Base-by-base conservation (phyloP, 768 basidiomycete genomes). In the Sistotremastrum niveocremeum region DNA sequence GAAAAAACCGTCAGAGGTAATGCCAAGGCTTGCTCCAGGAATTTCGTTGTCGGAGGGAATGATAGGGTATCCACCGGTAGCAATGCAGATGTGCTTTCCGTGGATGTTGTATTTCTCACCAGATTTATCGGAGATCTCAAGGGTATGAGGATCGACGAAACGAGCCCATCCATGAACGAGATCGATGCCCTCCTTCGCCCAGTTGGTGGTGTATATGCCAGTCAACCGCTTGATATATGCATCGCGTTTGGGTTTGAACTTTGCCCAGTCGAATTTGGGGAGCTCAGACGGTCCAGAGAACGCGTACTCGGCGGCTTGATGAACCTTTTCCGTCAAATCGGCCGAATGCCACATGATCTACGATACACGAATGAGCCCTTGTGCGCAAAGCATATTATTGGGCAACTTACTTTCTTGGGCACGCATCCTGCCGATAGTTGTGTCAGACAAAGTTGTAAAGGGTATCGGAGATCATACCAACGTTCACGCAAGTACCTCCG, bases 331-430 rank as follows among this genome's bases (percentile, higher is more conserved):
- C 32, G 83, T 80, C 47, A 89, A 66, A 64, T 93, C 88, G 30
- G 87, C 85, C 37, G 89, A 88, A 51, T 91, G 84, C 94, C 94
- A 99, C 94, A 98, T 98, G 46, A 99, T 80, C 88, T 94, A 47
- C 45, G 48, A 33, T 44, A 36, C 9, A 39, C 20, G 20, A 20
- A 20, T 20, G 20, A 20, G 20, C 20, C 20, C 20, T 20, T 20
- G 20, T 20, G 20, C 20, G 6, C 3, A 39, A 32, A 28, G n/a
- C 7, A 34, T n/a, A 38, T 20, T 51, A 40, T 42, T 34, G 9
- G 1, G 36, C 38, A 46, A 54, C 66, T 41, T 42, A 79, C 89
- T 71, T 95, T 99, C 68, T 99, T 99, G 10, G 95, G 95, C 4
- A 99, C 90, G 66, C 94, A 97, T 56, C 90, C 89, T 86, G 52